phyloP scores from a whole-genome alignment of 306 rosid genomes.

The Begonia loranthoides region DNA sequence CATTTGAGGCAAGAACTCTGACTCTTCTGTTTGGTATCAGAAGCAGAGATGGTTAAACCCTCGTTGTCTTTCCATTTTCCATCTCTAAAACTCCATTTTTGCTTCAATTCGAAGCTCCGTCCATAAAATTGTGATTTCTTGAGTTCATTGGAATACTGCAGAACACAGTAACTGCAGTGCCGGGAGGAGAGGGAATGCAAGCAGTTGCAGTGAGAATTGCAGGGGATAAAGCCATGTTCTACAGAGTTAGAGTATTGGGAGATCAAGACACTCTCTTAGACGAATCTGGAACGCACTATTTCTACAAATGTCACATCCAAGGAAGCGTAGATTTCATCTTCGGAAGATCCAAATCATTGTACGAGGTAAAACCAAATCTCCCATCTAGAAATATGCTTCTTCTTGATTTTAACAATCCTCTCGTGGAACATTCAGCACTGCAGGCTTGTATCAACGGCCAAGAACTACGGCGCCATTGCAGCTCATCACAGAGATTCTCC shows the following conservation, averaged over 20 bases:
- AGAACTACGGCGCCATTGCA: conserved; percentile 69
- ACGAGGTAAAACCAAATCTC: conserved; percentile 27
- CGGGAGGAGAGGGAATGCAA: conserved; percentile 74
- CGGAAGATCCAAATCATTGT: conserved; percentile 69
- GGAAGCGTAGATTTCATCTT: conserved; percentile 76
- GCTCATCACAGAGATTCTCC: conserved; percentile 60
- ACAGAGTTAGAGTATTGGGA: conserved; percentile 47
- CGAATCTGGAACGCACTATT: conserved; percentile 62
- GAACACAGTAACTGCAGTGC: conserved; percentile 60
- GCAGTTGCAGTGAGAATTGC: conserved; percentile 74
- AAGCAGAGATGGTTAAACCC: too few species aligned
- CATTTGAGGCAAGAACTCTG: conserved; percentile 43
- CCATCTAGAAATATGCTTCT: too few species aligned
- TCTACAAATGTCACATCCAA: conserved; percentile 43
- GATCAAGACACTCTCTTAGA: conserved; percentile 82
- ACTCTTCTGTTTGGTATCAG: too few species aligned
- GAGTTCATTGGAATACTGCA: conserved; percentile 9
- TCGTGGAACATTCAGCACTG: conserved; percentile 37
- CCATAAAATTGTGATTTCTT: too few species aligned
- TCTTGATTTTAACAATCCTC: too few species aligned
- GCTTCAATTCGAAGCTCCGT: too few species aligned
- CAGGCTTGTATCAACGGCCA: conserved; percentile 39
- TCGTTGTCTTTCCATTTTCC: too few species aligned
- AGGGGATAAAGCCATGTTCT: conserved; percentile 76
- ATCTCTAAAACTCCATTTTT: too few species aligned